Evolutionary conservation across 768 basidiomycete genomes (phyloP).

Genomic region (Rhodotorula kratochvilovae): DNA sequence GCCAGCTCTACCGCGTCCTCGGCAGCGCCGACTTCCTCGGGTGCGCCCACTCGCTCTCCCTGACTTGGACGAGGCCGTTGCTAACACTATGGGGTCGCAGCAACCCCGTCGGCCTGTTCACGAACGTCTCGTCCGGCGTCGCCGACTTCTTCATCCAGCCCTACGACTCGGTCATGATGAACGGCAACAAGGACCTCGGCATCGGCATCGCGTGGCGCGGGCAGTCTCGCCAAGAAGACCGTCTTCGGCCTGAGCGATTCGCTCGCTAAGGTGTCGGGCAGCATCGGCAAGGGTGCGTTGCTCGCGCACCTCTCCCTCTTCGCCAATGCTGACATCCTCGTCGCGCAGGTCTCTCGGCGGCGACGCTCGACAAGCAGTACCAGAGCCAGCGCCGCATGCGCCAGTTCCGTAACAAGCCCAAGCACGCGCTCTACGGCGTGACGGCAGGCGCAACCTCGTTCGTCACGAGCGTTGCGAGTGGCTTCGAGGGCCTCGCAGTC

Average conservation of each 20-base stretch:
- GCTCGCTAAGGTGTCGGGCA: conserved; percentile 95
- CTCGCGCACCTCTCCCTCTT: not conserved
- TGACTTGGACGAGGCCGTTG: not conserved
- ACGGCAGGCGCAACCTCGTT: conserved; percentile 90
- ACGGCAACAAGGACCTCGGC: conserved; percentile 84
- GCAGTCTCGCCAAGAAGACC: conserved; percentile 97
- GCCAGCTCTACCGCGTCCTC: conserved; percentile 90
- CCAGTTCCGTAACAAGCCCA: conserved; percentile 86
- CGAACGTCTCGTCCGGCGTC: conserved; percentile 94
- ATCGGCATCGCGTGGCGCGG: conserved; percentile 66
- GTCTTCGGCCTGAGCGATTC: conserved; percentile 94
- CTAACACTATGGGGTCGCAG: conserved; percentile 42
- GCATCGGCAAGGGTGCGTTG: conserved; percentile 85
- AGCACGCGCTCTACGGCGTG: conserved; percentile 98
- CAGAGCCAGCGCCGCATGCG: conserved; percentile 81
- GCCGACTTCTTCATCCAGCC: conserved; percentile 99
- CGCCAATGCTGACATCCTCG: not conserved
- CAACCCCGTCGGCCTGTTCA: conserved; percentile 94
- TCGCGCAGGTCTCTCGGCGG: conserved; percentile 76
- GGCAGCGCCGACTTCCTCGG: conserved; percentile 89
- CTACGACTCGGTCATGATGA: conserved; percentile 92
- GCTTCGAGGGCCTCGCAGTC: conserved; percentile 90
- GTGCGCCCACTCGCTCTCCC: conserved; percentile 6
- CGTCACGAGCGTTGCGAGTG: conserved; percentile 88
- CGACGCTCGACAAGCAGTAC: conserved; percentile 93